A percentile compares a stretch with the other conserved stretches of the same genome.
Conservation (phyloP, 2,329 filamentous ascomycete species). For the Ophiostoma himal-ulmi region DNA sequence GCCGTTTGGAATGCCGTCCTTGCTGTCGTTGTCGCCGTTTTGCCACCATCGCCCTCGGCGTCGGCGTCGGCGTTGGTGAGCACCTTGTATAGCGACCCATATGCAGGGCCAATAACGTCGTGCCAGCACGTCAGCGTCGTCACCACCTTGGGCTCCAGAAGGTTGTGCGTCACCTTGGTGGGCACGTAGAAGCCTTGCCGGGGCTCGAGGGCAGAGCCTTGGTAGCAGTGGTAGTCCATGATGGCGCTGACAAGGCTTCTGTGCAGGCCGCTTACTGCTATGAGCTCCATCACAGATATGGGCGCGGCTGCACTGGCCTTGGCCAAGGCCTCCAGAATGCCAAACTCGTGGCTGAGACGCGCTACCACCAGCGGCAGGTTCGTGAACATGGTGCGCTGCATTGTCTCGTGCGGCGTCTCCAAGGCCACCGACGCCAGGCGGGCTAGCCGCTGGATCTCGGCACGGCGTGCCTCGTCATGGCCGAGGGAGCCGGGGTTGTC, state of each 20-base stretch:
- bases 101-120: background rate
- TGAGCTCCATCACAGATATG: background rate
- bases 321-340: background rate
- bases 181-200: background rate
- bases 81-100: background rate
- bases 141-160: background rate
- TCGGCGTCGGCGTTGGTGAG: background rate
- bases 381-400: background rate
- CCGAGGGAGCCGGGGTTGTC: slow-evolving; percentile 25
- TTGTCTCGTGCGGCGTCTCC: background rate
- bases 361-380: background rate
- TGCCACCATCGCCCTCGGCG: background rate
- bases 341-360: background rate
- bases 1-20: background rate
- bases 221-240: background rate
- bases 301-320: background rate
- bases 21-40: background rate
- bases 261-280: background rate
- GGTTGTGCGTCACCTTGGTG: background rate
- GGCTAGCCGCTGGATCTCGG: background rate
- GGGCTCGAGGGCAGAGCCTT: background rate
- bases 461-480: slow-evolving; percentile 34
- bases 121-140: background rate
- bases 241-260: background rate
- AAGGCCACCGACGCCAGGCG: background rate